Evolutionary conservation across 1,139 yeast species (phyloP).

Genomic region (Candida smagusa): DNA sequence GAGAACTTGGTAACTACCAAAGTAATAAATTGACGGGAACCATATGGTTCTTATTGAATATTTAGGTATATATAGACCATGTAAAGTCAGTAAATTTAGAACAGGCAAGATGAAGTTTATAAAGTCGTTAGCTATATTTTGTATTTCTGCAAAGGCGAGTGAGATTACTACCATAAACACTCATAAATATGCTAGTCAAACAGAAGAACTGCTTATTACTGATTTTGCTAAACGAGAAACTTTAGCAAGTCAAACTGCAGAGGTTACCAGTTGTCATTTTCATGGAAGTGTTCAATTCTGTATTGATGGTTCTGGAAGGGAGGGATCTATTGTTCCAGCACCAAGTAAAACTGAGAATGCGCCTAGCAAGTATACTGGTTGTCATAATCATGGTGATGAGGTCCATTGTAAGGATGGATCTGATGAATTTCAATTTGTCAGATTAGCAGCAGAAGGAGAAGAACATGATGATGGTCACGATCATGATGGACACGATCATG

Average conservation of each 20-base stretch:
- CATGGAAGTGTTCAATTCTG: slow-evolving; percentile 26
- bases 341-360: slow-evolving; percentile 17
- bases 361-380: slow-evolving; percentile 23
- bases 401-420: slow-evolving; percentile 5
- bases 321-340: slow-evolving; percentile 28
- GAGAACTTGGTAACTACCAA: background rate
- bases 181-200: background rate
- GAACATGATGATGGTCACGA: slow-evolving; percentile 2
- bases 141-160: background rate
- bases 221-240: background rate
- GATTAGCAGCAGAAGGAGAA: background rate
- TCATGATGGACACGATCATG: background rate
- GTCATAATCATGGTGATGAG: slow-evolving; percentile 24
- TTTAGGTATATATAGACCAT: background rate
- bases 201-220: background rate
- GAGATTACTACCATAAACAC: background rate
- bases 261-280: slow-evolving; percentile 27
- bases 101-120: background rate
- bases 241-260: background rate
- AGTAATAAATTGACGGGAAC: background rate
- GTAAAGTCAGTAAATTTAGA: background rate
- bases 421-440: slow-evolving; percentile 7
- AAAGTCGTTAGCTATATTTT: too few relatives aligned
- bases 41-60: background rate
- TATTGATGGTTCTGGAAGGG: slow-evolving; percentile 23